phyloP scores from a whole-genome alignment of 306 rosid species.

The Trifolium subterraneum region DNA sequence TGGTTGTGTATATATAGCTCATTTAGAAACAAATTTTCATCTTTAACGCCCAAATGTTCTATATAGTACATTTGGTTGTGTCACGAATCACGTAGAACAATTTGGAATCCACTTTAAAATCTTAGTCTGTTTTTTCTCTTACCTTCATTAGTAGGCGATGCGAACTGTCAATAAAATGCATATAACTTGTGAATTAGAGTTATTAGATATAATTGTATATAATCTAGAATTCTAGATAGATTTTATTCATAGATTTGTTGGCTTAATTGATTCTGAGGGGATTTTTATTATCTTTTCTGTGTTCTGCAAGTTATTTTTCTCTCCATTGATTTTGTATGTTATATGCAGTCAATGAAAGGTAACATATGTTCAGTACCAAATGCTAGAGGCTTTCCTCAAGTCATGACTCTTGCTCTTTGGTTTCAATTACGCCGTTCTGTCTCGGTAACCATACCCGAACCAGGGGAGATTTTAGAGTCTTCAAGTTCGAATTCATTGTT shows the following conservation, averaged over 20 bases:
- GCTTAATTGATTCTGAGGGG: no score
- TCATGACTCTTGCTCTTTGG: constrained; percentile 72
- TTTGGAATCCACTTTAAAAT: no score
- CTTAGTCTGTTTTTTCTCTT: no score
- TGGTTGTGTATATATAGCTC: not conserved
- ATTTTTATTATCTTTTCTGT: no score
- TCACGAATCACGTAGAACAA: no score
- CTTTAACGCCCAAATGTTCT: no score
- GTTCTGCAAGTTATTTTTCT: not conserved
- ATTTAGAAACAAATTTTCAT: not conserved
- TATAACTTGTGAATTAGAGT: not conserved
- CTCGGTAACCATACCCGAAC: constrained; percentile 58
- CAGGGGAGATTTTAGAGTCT: constrained; percentile 61
- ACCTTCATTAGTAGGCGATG: no score
- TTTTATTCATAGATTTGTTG: constrained; percentile 10
- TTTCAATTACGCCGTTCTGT: constrained; percentile 65
- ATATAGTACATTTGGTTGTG: no score
- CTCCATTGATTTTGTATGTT: constrained; percentile 21
- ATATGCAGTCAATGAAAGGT: constrained; percentile 84
- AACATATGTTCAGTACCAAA: constrained; percentile 72
- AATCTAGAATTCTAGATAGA: constrained; percentile 16
- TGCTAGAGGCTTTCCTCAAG: constrained; percentile 64
- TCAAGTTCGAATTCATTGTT: constrained; percentile 62
- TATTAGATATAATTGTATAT: not conserved
- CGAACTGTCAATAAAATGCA: not conserved